These are phyloP conservation scores for Pascua guehoae DNA, from an alignment of 1,284 basidiomycete genomes.

Conservation along the genomic window DNA sequence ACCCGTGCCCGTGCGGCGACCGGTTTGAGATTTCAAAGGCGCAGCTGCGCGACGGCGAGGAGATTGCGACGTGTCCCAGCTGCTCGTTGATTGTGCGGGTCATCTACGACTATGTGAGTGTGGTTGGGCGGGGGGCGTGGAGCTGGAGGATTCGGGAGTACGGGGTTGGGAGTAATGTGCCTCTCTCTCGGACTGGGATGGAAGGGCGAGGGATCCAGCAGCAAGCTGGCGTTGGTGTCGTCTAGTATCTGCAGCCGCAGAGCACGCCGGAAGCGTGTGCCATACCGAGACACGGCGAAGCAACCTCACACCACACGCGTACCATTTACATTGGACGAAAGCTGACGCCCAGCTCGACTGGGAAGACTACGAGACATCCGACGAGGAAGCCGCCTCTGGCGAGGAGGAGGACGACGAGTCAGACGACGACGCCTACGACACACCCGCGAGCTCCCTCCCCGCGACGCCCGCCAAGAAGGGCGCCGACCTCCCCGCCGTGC, in stretches of 20 bases:
- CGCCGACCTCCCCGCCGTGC: too few relatives aligned
- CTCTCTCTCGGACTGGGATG: too few relatives aligned
- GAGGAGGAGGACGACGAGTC: constrained; percentile 27
- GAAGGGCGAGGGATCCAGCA: too few relatives aligned
- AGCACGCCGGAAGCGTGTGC: too few relatives aligned
- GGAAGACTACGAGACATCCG: constrained; percentile 48
- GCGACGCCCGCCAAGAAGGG: too few relatives aligned
- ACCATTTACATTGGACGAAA: not conserved
- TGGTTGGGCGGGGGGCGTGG: too few relatives aligned
- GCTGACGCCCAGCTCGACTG: constrained; percentile 42
- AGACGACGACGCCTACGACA: constrained; percentile 4
- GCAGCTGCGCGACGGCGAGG: constrained; percentile 86
- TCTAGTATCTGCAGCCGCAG: too few relatives aligned
- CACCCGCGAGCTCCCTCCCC: not conserved
- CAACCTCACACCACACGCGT: not conserved
- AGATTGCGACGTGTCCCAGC: constrained; percentile 95
- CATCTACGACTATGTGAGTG: constrained; percentile 87
- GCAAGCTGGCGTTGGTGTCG: not conserved
- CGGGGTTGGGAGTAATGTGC: too few relatives aligned
- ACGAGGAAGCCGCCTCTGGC: constrained; percentile 6
- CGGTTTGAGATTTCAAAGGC: constrained; percentile 90
- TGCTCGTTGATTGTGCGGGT: constrained; percentile 92
- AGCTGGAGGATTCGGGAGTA: too few relatives aligned
- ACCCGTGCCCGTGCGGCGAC: constrained; percentile 97
- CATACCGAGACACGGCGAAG: too few relatives aligned